Evolutionary conservation across 2,329 filamentous ascomycete species (phyloP), one percentile per base, ranked within the genome.

Genomic region (Pestalotiopsis sp.): DNA sequence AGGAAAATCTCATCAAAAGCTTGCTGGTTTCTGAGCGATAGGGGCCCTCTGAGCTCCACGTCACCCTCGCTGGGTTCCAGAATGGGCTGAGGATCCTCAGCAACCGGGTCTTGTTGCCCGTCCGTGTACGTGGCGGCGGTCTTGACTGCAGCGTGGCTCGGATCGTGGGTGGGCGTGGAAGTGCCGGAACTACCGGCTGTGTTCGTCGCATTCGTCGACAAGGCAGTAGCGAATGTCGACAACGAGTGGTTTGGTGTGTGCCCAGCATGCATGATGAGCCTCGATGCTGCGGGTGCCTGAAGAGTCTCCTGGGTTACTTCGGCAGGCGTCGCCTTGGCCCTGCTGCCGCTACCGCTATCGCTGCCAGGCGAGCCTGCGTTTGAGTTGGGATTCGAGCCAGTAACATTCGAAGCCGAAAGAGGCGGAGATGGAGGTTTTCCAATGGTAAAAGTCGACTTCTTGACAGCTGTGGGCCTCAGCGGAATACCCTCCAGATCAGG

Each of bases 221-320:
- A 78, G 60, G 82, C 78, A 11, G 84, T 85, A 5, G 82, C 81
- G 17, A 88, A 77, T 2, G 84, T 77, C 4, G 88, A 88, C 12
- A 89, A 79, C 1, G 81, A 82, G 74, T 90, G 88, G 64, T 84
- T 90, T 6, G 88, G 88, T 1, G 88, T 90, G 76, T 90, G 88
- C 1, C 88, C 88, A 23, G 88, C 88, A 75, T 90, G 85, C 84
- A 91, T 87, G 0, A 84, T 89, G 56, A 90, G 83, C 59, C 88
- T 82, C 63, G 80, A 81, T 58, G 82, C 80, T 73, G 86, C 87
- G 5, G 83, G 80, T 7, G 84, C 84, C 27, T 80, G 81, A 45
- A 88, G 78, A 9, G 81, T 81, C 70, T 85, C 79, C 65, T 85
- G 76, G 2, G 85, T 85, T 65, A 82, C 78, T 45, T 82, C 80